Base-by-base conservation (phyloP, 768 basidiomycete genomes). In the Suillus hirtellus region DNA sequence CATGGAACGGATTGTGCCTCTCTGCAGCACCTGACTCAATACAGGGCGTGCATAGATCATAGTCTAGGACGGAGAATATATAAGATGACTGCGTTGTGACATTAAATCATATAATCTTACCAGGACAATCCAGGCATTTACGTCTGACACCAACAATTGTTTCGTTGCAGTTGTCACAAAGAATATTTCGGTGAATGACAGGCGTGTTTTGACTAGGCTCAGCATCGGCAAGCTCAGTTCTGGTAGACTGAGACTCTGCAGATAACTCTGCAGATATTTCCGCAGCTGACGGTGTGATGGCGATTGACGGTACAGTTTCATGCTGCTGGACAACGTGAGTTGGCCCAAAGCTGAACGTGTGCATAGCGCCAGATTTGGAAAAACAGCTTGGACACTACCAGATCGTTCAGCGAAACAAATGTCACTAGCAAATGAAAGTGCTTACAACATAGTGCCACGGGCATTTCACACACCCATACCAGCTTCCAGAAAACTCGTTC, bases 71-170 rank as follows among this genome's bases (percentile, higher is more conserved):
- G 37, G 60, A 63, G n/a, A 63, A 66, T 19, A 37, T 17, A 54
- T 52, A 27, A 63, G 21, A 19, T 34, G 1, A 17, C 1, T 27
- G 17, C 4, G 14, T 43, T 8, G 65, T 21, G 24, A 46, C 37
- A 49, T 4, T 10, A 0, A 17, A 38, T 15, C 9, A 17, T 40
- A 40, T n/a, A n/a, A 53, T 75, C 81, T 60, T 71, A 90, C 89
- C 81, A 55, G 81, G 79, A 72, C 92, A 94, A 67, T 92, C 89
- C 24, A 92, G 74, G 69, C 93, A 95, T 74, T 94, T 95, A 73
- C 92, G 87, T 50, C 93, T 81, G 61, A 86, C 71, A 12, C 92
- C 93, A 61, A 82, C 76, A 44, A 94, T 80, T 4, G 74, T 81
- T 24, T 74, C 67, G 6, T 80, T 66, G 73, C 93, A 95, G 17